Evolutionary conservation across 495 filamentous ascomycete species (phyloP).

Genomic region (Penicillium atrosanguineum): DNA sequence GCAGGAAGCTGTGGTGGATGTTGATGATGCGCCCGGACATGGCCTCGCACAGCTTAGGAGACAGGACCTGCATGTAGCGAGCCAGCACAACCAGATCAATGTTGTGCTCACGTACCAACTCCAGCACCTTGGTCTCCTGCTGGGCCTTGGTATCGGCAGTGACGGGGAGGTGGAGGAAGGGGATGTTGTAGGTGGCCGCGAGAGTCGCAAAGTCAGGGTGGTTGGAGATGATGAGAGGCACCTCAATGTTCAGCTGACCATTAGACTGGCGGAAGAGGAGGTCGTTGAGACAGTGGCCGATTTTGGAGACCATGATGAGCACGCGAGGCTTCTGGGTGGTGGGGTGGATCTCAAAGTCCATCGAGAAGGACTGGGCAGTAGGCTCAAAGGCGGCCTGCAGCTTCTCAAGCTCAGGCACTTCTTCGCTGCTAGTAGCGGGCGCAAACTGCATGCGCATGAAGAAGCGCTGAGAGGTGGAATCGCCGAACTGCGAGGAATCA

Average conservation of each 20-base stretch:
- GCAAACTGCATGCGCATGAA: constrained; percentile 78
- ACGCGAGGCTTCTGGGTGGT: constrained; percentile 62
- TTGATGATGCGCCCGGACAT: constrained; percentile 79
- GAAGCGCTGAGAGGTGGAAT: constrained; percentile 62
- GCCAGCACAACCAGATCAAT: constrained; percentile 73
- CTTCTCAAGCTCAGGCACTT: constrained; percentile 42
- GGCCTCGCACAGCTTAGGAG: constrained; percentile 62
- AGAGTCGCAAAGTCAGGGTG: constrained; percentile 67
- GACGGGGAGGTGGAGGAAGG: constrained; percentile 72
- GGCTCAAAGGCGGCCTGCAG: constrained; percentile 46
- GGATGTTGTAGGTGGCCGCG: constrained; percentile 66
- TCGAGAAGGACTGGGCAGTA: constrained; percentile 54
- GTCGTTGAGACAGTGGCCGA: constrained; percentile 77
- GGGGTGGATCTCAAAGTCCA: constrained; percentile 63
- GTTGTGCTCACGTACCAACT: constrained; percentile 58
- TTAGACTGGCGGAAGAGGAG: constrained; percentile 68
- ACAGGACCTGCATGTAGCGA: constrained; percentile 83
- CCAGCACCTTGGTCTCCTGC: constrained; percentile 64
- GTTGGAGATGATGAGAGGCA: constrained; percentile 68
- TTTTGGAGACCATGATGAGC: constrained; percentile 80
- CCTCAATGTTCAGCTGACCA: constrained; percentile 59
- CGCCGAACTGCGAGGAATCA: constrained; percentile 72
- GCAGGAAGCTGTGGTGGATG: constrained; percentile 78
- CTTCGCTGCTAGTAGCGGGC: constrained; percentile 33
- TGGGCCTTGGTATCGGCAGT: constrained; percentile 63